Base-by-base conservation (phyloP, 306 rosid species). In the Boehmeria nivea region DNA sequence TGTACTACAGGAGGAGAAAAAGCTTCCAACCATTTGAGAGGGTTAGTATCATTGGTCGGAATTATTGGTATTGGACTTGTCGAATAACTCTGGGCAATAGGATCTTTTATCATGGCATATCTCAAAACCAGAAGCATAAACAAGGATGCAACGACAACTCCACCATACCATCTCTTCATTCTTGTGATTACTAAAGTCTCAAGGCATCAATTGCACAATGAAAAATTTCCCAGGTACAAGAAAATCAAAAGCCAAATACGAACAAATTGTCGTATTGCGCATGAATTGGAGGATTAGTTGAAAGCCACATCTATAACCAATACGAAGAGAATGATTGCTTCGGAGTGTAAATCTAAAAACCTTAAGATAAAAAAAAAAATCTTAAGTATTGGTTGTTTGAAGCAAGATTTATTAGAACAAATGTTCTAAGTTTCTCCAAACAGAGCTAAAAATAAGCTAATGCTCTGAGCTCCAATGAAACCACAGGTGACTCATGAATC, bases 111-210 rank as follows among this genome's bases (percentile, higher is more conserved):
- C 68, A 81, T 42, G 65, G 78, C 88, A 64, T 93, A 81, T 74
- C 89, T 78, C 76, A 93, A 73, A 49, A 81, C 61, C 77, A 79
- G 47, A 74, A 91, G 78, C 94, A 75, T 91, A 82, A 82, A 76
- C 45, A 78, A 46, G 24, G 89, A 81, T 38, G 74, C 84, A 64
- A 82, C 59, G 57, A 85, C 46, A 72, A 82, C 76, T 63, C 84
- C 79, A 17, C 36, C 87, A 52, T 76, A 85, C 65, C 75, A 85
- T 83, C 68, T 93, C 79, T 93, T 88, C 99, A 93, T 93, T 71
- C 74, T 83, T 65, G 65, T 31, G 60, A 72, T 56, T 20, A 63
- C 62, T 59, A 44, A 56, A n/a, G n/a, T n/a, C n/a, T n/a, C n/a
- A n/a, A 37, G 67, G 51, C 61, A 58, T 47, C 70, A 70, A 74